Evolutionary conservation across 106 monocot genomes (phyloP).

Genomic region (Phalaenopsis equestris): DNA sequence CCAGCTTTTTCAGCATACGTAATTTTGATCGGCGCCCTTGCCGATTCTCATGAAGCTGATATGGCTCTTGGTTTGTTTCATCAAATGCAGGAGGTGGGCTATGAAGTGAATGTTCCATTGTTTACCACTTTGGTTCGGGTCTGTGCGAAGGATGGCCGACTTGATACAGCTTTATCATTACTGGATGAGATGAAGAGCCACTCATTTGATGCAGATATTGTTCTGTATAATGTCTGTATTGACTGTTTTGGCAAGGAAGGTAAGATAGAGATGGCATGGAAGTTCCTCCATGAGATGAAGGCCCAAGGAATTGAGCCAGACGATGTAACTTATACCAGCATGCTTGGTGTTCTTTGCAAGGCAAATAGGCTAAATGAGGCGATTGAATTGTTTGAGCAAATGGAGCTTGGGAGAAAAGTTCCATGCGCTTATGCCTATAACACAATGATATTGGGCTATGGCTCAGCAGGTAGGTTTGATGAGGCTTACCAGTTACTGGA

Average conservation of each 20-base stretch:
- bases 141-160: slow-evolving; percentile 60
- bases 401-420: slow-evolving; percentile 62
- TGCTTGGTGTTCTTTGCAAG: slow-evolving; percentile 88
- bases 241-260: slow-evolving; percentile 94
- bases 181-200: slow-evolving; percentile 88
- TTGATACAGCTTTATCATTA: slow-evolving; percentile 68
- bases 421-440: slow-evolving; percentile 96
- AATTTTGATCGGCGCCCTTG: slow-evolving; percentile 71
- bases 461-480: slow-evolving; percentile 73
- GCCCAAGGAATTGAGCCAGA: slow-evolving; percentile 77
- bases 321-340: slow-evolving; percentile 92
- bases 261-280: slow-evolving; percentile 98
- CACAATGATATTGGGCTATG: slow-evolving; percentile 98
- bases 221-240: slow-evolving; percentile 93
- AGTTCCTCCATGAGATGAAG: slow-evolving; percentile 95
- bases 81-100: slow-evolving; percentile 96
- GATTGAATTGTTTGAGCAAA: slow-evolving; percentile 69
- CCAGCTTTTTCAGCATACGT: slow-evolving; percentile 95
- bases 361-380: slow-evolving; percentile 67
- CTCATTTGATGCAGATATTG: slow-evolving; percentile 66
- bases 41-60: slow-evolving; percentile 64
- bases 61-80: slow-evolving; percentile 67
- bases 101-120: slow-evolving; percentile 72
- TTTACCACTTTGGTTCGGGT: slow-evolving; percentile 89
- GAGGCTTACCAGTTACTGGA: slow-evolving; percentile 71